These are phyloP conservation scores for Plantago ovata DNA, from an alignment of 257 asterid genomes.

Conservation along the genomic window DNA sequence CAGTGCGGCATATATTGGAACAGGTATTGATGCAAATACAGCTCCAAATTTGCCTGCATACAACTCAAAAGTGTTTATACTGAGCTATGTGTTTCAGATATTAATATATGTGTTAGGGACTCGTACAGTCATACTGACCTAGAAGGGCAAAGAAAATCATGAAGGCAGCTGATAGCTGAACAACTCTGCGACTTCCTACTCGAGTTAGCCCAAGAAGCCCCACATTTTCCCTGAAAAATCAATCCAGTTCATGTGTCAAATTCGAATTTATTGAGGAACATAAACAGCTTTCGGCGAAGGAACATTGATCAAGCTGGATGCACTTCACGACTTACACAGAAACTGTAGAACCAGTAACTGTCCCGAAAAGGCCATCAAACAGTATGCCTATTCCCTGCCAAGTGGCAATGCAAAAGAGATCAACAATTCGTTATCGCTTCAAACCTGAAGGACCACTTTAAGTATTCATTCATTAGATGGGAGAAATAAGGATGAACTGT, in stretches of 20 bases:
- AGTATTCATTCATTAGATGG: neutral
- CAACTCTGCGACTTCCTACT: constrained; percentile 98
- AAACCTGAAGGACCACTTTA: neutral
- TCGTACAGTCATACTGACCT: constrained; percentile 37
- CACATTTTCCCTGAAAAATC: constrained; percentile 77
- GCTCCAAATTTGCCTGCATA: constrained; percentile 96
- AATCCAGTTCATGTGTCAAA: constrained; percentile 4
- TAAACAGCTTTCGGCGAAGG: constrained; percentile 2
- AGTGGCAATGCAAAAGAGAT: neutral
- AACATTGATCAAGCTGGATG: neutral
- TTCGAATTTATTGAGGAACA: constrained; percentile 8
- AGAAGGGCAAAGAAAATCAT: constrained; percentile 95
- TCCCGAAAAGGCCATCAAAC: constrained; percentile 92
- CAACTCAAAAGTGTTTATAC: neutral
- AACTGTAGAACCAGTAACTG: constrained; percentile 87
- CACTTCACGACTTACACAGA: constrained; percentile 70
- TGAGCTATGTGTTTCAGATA: neutral
- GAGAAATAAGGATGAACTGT: neutral
- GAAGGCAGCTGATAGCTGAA: constrained; percentile 93
- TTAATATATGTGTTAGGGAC: neutral
- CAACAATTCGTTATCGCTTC: neutral
- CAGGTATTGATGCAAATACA: constrained; percentile 95
- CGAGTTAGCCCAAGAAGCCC: constrained; percentile 98
- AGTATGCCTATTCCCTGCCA: constrained; percentile 89
- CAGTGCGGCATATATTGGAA: constrained; percentile 83